Evolutionary conservation across 257 asterid species (phyloP), one percentile per base, ranked within the genome.

Genomic region (Anisodus tanguticus): DNA sequence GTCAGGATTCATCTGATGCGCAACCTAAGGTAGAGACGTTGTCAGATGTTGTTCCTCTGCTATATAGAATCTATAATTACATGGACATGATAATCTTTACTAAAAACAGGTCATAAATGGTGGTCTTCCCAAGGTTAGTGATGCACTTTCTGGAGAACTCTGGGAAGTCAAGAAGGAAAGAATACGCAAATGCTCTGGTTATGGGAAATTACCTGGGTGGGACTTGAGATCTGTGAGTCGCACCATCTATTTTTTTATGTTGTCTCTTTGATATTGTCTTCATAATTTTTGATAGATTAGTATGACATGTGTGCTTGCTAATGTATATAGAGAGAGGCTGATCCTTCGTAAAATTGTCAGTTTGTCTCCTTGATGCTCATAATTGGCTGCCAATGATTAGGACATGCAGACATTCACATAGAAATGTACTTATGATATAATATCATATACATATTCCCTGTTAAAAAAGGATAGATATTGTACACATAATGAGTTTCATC

Each of bases 131-230:
- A 92, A 91, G 74, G 94, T 91, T 85, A 90, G 97, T 78, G 98
- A 97, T 87, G 97, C 98, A 78, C 90, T 95, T 89, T 92, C 98
- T 88, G 99, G 99, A 89, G 98, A 97, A 88, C 98, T 95, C 83
- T 97, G 99, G 99, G 98, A 92, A 89, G 88, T 88, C 67, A 97
- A 97, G 93, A 93, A 91, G 92, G 98, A 95, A 90, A 93, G 99
- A 91, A 97, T 97, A 89, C 92, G 98, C 57, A 88, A 91, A 60
- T 95, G 95, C 86, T 97, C 99, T 62, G 89, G 80, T 57, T 91
- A 91, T 91, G 99, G 99, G 85, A 91, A 91, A 87, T 80, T 90
- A 82, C 92, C 97, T 83, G 99, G 98, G 80, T 97, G 99, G 99
- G 98, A 97, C 91, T 88, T 97, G 97, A 93, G 96, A 58, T 97